Base-by-base conservation (phyloP, 768 basidiomycete genomes). In the Boletus huronensis region DNA sequence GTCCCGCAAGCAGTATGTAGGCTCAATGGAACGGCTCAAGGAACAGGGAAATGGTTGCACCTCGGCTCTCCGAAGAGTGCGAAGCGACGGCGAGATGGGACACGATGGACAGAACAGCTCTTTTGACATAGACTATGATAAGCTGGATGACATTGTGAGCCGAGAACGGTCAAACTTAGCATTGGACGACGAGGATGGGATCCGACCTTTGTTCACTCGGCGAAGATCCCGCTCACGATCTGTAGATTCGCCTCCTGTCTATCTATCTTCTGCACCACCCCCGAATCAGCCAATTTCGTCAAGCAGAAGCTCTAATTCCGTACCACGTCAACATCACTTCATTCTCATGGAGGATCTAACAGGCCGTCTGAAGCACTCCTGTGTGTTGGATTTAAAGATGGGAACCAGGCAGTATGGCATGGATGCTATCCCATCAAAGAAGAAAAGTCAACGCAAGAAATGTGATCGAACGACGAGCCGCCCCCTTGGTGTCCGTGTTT, bases 291-390 rank as follows among this genome's bases (percentile, higher is more conserved):
- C 60, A 52, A 70, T 49, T 50, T 58, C 69, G 39, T 72, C 77
- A 51, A 71, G 68, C 55, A 77, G 77, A 53, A 50, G 61, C 13
- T 74, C 81, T 48, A 72, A 77, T 32, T 69, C 77, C 44, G 75
- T 88, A 44, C 85, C 93, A 7, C 84, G 96, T 13, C 95, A 97
- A 71, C 94, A 97, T 66, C 90, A 98, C 69, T 99, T 98, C 67
- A 97, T 99, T 63, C 81, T 98, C 62, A 97, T 99, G 94, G 97
- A 99, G 72, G 97, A 99, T 66, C 76, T 99, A 45, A 99, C 97
- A 3, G 97, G 97, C 25, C 78, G 89, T 32, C 72, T 97, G 65
- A 95, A 90, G 72, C 82, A 81, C 47, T 91, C 97, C 9, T 99
- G 97, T 65, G 96, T 99, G 39, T 82, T 98, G 64, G 97, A 99